These are phyloP conservation scores for Penicillium oxalicum DNA, from an alignment of 2,329 filamentous ascomycete species.

Conservation along the genomic window DNA sequence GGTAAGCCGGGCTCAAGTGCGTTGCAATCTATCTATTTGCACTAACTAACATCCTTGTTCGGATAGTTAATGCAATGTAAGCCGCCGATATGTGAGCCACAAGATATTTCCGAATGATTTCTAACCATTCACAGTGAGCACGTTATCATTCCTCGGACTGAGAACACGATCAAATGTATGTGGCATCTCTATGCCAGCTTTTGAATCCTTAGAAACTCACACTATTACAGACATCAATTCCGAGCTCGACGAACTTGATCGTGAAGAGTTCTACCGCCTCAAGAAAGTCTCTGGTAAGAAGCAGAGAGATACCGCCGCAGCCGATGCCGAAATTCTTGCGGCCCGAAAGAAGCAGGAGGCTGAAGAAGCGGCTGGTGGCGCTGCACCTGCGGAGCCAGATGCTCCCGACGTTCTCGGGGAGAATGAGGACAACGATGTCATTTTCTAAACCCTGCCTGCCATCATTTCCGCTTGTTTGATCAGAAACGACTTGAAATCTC, in stretches of 20 bases:
- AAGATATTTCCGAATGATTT: not conserved
- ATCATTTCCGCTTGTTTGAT: constrained; percentile 15
- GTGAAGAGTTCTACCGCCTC: constrained; percentile 94
- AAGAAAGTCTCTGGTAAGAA: constrained; percentile 93
- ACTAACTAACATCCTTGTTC: constrained; percentile 19
- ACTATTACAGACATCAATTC: constrained; percentile 77
- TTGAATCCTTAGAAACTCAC: constrained; percentile 1
- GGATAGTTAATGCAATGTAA: constrained; percentile 82
- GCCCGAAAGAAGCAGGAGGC: constrained; percentile 25
- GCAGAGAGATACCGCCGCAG: constrained; percentile 65
- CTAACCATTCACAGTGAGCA: constrained; percentile 36
- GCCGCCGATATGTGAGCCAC: constrained; percentile 25
- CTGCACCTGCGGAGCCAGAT: constrained; percentile 36
- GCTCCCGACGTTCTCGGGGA: constrained; percentile 65
- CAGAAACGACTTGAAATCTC: not conserved
- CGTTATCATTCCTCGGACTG: constrained; percentile 91
- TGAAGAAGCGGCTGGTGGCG: constrained; percentile 55
- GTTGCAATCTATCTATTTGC: not conserved
- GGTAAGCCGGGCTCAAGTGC: constrained; percentile 45
- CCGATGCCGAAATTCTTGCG: constrained; percentile 69
- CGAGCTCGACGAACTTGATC: constrained; percentile 91
- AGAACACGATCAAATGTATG: constrained; percentile 97
- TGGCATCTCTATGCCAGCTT: not conserved
- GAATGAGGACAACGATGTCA: constrained; percentile 76
- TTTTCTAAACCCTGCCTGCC: constrained; percentile 54